phyloP scores from a whole-genome alignment of 1,284 basidiomycete genomes.

The Moniliophthora roreri region DNA sequence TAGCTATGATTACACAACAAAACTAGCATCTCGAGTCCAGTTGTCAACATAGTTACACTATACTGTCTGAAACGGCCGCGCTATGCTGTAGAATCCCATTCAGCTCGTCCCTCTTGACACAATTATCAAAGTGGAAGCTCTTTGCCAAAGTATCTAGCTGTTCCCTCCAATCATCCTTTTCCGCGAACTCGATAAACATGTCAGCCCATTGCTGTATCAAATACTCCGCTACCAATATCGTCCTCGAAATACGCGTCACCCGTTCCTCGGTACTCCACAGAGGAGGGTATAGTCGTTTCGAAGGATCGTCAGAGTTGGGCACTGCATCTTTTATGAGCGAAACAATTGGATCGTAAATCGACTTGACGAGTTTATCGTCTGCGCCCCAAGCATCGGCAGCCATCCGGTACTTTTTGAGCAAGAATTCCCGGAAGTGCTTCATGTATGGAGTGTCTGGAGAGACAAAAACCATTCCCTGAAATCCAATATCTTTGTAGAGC shows the following conservation, averaged over 20 bases:
- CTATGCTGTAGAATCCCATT: conserved; percentile 39
- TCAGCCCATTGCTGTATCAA: conserved; percentile 67
- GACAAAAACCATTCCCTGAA: conserved; percentile 80
- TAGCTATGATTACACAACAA: too few species aligned
- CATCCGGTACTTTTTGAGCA: conserved; percentile 62
- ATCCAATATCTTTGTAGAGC: conserved; percentile 86
- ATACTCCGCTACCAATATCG: conserved; percentile 65
- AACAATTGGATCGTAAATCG: conserved; percentile 58
- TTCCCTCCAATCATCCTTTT: conserved; percentile 36
- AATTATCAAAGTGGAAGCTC: conserved; percentile 58
- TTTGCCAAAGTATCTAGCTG: conserved; percentile 55
- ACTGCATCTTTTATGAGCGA: conserved; percentile 49
- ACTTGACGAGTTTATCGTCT: conserved; percentile 51
- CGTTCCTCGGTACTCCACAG: conserved; percentile 44
- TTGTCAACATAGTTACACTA: too few species aligned
- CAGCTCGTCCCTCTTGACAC: conserved; percentile 41
- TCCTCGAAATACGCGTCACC: conserved; percentile 54
- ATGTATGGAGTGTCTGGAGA: conserved; percentile 68
- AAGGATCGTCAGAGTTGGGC: conserved; percentile 26
- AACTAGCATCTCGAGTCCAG: too few species aligned
- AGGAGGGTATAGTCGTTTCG: conserved; percentile 42
- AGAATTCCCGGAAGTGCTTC: conserved; percentile 59
- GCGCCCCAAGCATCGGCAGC: conserved; percentile 71
- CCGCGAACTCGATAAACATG: conserved; percentile 43
- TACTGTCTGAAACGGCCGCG: conserved; percentile 8